Conservation (phyloP, 2,329 filamentous ascomycete species). For the Rutstroemia sp. region DNA sequence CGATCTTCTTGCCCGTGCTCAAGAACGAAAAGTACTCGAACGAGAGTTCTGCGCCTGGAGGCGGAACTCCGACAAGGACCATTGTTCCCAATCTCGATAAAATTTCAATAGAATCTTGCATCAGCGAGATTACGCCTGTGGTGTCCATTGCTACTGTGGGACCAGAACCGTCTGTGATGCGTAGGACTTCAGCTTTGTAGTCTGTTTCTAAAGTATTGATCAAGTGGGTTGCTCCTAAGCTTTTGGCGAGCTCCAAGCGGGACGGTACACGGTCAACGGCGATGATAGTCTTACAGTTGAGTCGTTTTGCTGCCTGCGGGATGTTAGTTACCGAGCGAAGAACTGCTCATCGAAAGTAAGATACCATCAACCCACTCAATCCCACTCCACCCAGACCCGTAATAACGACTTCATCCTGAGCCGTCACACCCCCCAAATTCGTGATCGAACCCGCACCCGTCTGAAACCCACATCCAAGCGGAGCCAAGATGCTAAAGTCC, state of each 20-base stretch:
- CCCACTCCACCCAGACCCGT: constrained; percentile 30
- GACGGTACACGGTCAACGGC: constrained; percentile 22
- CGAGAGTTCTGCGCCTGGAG: not conserved
- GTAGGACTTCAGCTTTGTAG: constrained; percentile 3
- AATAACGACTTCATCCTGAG: constrained; percentile 23
- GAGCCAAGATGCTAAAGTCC: constrained; percentile 22
- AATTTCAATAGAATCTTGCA: not conserved
- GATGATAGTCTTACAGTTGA: constrained; percentile 20
- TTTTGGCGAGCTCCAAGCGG: constrained; percentile 20
- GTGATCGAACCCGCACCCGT: constrained; percentile 27
- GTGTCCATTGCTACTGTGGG: constrained; percentile 13
- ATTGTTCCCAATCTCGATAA: constrained; percentile 21
- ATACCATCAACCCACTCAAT: constrained; percentile 28
- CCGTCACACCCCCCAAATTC: constrained; percentile 19
- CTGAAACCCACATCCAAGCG: constrained; percentile 30
- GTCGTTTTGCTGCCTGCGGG: constrained; percentile 18
- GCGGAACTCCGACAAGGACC: constrained; percentile 9
- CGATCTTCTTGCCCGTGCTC: not conserved
- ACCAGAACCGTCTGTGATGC: constrained; percentile 9
- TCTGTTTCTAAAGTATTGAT: constrained; percentile 12
- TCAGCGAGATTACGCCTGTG: not conserved
- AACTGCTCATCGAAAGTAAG: too few species aligned
- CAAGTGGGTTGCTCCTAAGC: constrained; percentile 26
- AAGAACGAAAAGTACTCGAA: constrained; percentile 1
- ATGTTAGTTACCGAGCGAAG: not conserved